Base-by-base conservation (phyloP, 1,139 yeast genomes). In the Scheffersomyces illinoinensis region DNA sequence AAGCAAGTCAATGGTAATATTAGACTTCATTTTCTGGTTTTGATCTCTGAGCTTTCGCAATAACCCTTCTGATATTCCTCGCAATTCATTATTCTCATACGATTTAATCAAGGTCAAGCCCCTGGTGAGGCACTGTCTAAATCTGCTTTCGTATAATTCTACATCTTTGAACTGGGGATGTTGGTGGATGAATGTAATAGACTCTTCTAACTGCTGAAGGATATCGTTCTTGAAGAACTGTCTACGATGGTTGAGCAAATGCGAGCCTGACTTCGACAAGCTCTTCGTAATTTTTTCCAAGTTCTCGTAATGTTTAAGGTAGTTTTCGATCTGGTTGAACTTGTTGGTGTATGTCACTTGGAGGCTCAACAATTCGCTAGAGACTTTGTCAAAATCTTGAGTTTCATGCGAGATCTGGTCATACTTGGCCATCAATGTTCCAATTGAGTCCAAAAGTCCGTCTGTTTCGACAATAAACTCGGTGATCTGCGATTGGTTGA, bases 101-200 rank as follows among this genome's bases (percentile, higher is more conserved):
- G 89, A 90, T 63, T 89, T 84, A 23, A 92, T 85, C 63, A 95
- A 77, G 0, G 96, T 87, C 58, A 93, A 79, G 0, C 97, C 88
- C 60, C 97, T 83, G 0, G 96, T 88, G 84, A 93, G 82, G 68
- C 97, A 91, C 66, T 91, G 97, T 61, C 92, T 84, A 73, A 91
- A 91, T 61, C 95, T 82, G 64, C 88, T 85, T 53, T 83, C 83
- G 71, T 91, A 93, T 4, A 85, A 69, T 47, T 89, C 96, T 19
- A 87, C 79, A 60, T 93, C 97, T 68, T 84, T 87, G 67, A 89
- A 89, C 50, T 83, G 79, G 1, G 82, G 77, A 62, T 78, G 81
- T 10, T 61, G 24, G 3, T 69, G 68, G 47, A 81, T 69, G 59
- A 81, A 80, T 3, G 65, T 70, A 48, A 81, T 64, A 6, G 82